Percentiles rank a stretch among this genome's conserved stretches.
These are phyloP conservation scores for Phoenix dactylifera DNA, from an alignment of 176 grass and related monocot species.

Conservation along the genomic window DNA sequence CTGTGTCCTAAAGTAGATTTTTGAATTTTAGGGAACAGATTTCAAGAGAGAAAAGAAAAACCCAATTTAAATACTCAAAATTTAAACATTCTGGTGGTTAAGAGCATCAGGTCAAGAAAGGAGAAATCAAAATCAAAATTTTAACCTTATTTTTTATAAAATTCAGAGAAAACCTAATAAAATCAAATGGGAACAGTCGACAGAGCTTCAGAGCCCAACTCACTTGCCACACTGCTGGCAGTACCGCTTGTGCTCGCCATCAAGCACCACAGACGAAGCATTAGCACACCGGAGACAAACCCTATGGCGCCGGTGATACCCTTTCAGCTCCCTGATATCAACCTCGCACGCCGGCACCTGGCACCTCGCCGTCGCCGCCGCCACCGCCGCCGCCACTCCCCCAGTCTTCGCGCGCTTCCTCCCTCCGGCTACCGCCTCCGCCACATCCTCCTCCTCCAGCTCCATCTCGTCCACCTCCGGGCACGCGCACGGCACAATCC, in stretches of 20 bases:
- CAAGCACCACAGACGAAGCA: constrained; percentile 48
- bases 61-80: too few species aligned
- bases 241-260: constrained; percentile 62
- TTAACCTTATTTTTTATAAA: too few species aligned
- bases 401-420: constrained; percentile 31
- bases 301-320: constrained; percentile 80
- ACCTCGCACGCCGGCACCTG: constrained; percentile 77
- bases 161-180: too few species aligned
- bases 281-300: constrained; percentile 79
- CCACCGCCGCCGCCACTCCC: constrained; percentile 9
- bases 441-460: constrained; percentile 22
- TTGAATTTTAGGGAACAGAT: too few species aligned
- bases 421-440: constrained; percentile 22
- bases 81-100: too few species aligned
- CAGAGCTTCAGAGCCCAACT: constrained; percentile 16
- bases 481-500: constrained; percentile 76
- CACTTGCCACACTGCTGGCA: constrained; percentile 99
- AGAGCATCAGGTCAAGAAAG: too few species aligned
- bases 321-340: constrained; percentile 86
- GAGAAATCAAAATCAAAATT: too few species aligned
- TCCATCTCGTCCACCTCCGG: constrained; percentile 82
- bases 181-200: too few species aligned
- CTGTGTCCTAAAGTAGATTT: too few species aligned
- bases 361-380: constrained; percentile 50
- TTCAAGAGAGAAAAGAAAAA: too few species aligned